Base-by-base conservation (phyloP, 2,329 filamentous ascomycete species). In the Clathrospora elynae region DNA sequence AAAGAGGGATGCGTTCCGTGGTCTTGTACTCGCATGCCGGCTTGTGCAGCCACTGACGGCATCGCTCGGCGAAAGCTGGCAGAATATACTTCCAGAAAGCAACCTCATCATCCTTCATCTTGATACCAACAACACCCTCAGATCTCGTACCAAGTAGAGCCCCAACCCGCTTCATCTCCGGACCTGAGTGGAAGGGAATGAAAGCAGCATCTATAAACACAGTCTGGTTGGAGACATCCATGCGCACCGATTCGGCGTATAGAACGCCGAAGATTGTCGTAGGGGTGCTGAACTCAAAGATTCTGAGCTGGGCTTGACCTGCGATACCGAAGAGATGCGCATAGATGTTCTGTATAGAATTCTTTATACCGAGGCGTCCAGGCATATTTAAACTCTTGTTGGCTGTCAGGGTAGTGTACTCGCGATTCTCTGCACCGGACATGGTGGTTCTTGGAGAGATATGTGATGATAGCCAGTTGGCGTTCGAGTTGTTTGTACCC, bases 21-120 rank as follows among this genome's bases (percentile, higher is more conserved):
- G 23, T 8, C 24, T 18, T 24, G 22, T 52, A 50, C 19, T 37
- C 45, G 49, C 73, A 75, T 3, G 47, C 42, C 1, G 49, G 8
- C 9, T 42, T 40, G 43, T 75, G 73, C 16, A 56, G 50, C 71
- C 71, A 74, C 6, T 46, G 46, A 6, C 71, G 62, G 38, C 71
- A 73, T n/a, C 73, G 67, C 53, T 61, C 58, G 5, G 42, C 58
- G 16, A 48, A 47, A 1, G 43, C 28, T 2, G 52, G 49, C 2
- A 58, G 31, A 10, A 51, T 20, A n/a, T 53, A 41, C 19, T 50
- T 58, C 56, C 50, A 61, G 8, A 50, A 35, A 2, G 5, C 5
- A 3, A 42, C 10, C 32, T 54, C 54, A 2, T 31, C 31, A 6
- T 58, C 51, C 10, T 53, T 37, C 11, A 64, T 38, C 1, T 44